Evolutionary conservation across 2,329 filamentous ascomycete genomes (phyloP).

Genomic region (Fusarium algeriense): DNA sequence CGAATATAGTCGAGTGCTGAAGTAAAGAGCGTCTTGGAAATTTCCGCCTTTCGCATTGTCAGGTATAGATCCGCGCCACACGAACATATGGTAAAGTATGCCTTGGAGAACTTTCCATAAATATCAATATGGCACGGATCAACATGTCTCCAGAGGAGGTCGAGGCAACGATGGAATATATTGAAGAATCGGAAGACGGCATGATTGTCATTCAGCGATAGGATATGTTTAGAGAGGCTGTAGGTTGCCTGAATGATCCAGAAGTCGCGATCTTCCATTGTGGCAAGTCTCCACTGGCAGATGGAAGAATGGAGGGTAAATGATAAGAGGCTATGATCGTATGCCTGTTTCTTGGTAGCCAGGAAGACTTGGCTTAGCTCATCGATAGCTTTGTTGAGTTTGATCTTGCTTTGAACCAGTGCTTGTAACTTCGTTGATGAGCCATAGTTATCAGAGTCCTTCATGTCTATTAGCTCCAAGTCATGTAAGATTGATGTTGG

Average conservation of each 20-base stretch:
- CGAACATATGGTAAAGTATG: background rate
- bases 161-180: background rate
- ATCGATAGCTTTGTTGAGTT: background rate
- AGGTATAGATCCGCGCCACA: background rate
- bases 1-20: background rate
- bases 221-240: background rate
- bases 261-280: background rate
- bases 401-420: background rate
- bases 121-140: accelerated
- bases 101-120: background rate
- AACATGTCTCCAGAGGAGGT: background rate
- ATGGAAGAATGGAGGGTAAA: background rate
- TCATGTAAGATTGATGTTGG: background rate
- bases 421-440: too few relatives aligned
- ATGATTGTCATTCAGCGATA: accelerated
- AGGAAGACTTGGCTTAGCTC: background rate
- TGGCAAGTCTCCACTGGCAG: constrained; percentile 8
- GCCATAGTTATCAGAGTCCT: too few relatives aligned
- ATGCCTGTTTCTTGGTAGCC: background rate
- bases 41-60: background rate
- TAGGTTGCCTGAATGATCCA: constrained; percentile 6
- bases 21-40: background rate
- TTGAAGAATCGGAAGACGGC: background rate
- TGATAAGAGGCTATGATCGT: accelerated
- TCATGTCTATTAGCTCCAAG: background rate